phyloP scores from a whole-genome alignment of 805 yeast species.

The Barnettozyma californica region DNA sequence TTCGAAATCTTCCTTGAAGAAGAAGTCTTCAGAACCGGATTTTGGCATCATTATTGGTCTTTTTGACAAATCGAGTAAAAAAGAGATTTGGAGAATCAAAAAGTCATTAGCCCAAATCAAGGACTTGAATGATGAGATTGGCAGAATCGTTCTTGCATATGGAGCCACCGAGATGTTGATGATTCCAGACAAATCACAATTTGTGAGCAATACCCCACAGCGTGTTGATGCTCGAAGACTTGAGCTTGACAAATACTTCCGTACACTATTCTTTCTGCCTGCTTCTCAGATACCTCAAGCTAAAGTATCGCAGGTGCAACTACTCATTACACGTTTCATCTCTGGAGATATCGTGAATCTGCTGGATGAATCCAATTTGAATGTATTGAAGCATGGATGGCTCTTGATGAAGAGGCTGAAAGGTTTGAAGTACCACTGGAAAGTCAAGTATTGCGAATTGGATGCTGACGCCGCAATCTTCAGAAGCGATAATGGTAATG shows the following conservation, averaged over 20 bases:
- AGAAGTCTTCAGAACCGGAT: conserved; percentile 48
- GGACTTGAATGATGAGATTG: conserved; percentile 3
- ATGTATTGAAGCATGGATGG: conserved; percentile 58
- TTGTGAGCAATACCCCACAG: conserved; percentile 52
- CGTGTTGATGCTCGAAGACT: conserved; percentile 59
- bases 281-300: conserved; percentile 42
- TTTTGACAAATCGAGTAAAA: conserved; percentile 51
- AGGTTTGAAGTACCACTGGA: conserved; percentile 63
- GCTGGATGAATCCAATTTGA: conserved; percentile 44
- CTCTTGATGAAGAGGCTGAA: conserved; percentile 53
- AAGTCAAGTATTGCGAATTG: conserved; percentile 55
- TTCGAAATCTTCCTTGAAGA: conserved; percentile 20
- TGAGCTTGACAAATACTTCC: conserved; percentile 54
- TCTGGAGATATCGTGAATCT: conserved; percentile 64
- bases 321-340: conserved; percentile 51
- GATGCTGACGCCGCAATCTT: conserved; percentile 50
- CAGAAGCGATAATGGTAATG: conserved; percentile 54
- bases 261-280: conserved; percentile 50
- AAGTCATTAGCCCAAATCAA: conserved; percentile 57
- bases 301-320: conserved; percentile 16
- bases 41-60: conserved; percentile 50
- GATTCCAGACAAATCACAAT: conserved; percentile 60
- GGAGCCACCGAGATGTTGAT: conserved; percentile 42
- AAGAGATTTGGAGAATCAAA: conserved; percentile 70
- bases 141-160: conserved; percentile 39